Percentiles rank a stretch among this genome's conserved stretches.
Evolutionary conservation across 2,329 filamentous ascomycete genomes (phyloP).

Genomic region (Penicillium paneum): DNA sequence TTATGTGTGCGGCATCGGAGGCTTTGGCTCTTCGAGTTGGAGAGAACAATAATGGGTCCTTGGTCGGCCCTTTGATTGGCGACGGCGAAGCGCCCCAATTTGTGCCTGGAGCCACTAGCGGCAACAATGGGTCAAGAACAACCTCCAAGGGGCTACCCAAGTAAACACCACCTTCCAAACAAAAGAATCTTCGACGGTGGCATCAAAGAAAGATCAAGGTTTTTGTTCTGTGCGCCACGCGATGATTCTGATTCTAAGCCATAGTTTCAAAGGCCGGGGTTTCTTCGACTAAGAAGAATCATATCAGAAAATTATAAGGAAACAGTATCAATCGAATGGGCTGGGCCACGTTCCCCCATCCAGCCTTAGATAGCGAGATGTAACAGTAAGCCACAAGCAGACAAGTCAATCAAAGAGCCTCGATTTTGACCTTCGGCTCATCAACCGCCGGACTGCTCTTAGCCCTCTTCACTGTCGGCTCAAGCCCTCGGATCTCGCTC

Average conservation of each 20-base stretch:
- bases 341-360: not conserved
- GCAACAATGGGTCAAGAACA: not conserved
- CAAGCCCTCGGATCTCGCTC: constrained; percentile 64
- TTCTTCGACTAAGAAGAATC: not conserved
- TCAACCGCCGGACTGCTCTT: constrained; percentile 17
- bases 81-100: not conserved
- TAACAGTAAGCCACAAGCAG: not conserved
- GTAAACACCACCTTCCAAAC: too few species aligned
- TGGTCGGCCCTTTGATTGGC: too few species aligned
- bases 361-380: too few species aligned
- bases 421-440: constrained; percentile 26
- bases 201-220: not conserved
- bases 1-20: too few species aligned
- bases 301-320: not conserved
- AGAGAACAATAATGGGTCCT: too few species aligned
- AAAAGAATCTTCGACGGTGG: not conserved
- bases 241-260: not conserved
- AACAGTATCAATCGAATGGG: too few species aligned
- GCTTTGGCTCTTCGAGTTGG: too few species aligned
- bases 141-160: too few species aligned
- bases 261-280: not conserved
- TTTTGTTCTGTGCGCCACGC: too few species aligned
- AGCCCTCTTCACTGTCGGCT: constrained; percentile 53
- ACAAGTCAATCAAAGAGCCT: constrained; percentile 9
- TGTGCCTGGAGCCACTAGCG: too few species aligned